Conservation (phyloP, 2,329 filamentous ascomycete genomes). For the Sarocladium brachiariae region DNA sequence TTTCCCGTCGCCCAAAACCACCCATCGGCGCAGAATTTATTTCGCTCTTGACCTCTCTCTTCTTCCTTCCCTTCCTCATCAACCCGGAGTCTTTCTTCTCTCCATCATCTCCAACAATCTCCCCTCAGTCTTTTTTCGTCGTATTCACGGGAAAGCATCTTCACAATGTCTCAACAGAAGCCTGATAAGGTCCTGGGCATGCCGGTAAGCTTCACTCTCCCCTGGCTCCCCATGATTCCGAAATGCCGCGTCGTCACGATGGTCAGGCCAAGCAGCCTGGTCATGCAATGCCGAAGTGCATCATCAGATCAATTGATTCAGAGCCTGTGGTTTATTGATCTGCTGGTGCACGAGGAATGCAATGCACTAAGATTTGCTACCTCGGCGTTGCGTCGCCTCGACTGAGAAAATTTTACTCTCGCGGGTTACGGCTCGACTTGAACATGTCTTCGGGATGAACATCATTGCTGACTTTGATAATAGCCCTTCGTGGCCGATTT, state of each 20-base stretch:
- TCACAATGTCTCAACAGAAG: slow-evolving; percentile 49
- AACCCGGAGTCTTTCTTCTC: slow-evolving; percentile 13
- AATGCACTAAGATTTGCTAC: background rate
- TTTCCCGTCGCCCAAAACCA: slow-evolving; percentile 34
- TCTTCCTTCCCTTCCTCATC: slow-evolving; percentile 7
- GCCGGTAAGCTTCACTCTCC: slow-evolving; percentile 44
- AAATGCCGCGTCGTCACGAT: slow-evolving; percentile 24
- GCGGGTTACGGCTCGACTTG: background rate
- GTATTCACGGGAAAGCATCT: slow-evolving; percentile 36
- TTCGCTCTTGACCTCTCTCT: slow-evolving; percentile 28
- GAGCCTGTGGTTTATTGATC: background rate
- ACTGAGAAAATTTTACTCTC: slow-evolving; percentile 11
- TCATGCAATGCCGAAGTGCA: background rate
- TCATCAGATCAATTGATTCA: background rate
- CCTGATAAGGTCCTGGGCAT: slow-evolving; percentile 58
- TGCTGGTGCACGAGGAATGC: too few species aligned
- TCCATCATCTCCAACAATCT: slow-evolving; percentile 44
- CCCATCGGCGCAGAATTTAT: slow-evolving; percentile 40
- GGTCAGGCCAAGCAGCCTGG: background rate
- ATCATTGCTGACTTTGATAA: slow-evolving; percentile 27
- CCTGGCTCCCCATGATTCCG: slow-evolving; percentile 12
- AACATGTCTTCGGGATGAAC: background rate
- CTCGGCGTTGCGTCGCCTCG: background rate
- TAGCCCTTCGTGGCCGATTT: slow-evolving; percentile 97
- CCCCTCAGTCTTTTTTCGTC: slow-evolving; percentile 53